Evolutionary conservation across 371 early-diverging fungal species (phyloP), one percentile per base, ranked within the genome.

Genomic region (Rhizopus microsporus): DNA sequence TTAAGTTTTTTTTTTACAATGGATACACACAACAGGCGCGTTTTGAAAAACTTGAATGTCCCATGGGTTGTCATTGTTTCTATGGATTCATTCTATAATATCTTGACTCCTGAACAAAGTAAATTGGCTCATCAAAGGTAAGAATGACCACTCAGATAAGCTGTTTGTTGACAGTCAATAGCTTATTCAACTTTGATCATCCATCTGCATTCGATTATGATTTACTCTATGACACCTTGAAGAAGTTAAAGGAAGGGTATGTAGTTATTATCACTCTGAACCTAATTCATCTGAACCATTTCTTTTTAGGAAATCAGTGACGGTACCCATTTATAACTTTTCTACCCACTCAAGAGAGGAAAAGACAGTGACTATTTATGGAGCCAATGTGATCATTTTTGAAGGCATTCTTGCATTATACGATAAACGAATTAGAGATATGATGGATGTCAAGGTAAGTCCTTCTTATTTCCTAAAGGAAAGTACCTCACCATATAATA

Each of bases 71-170:
- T 93, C 4, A 82, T 96, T 35, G 54, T 96, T 32, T 93, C 90
- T 39, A 95, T 95, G 96, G 97, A 96, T 74, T 92, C 93, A 4
- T 97, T 94, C 68, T 97, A 97, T 79, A 93, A 90, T 60, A 74
- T 82, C 10, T 75, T 97, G 60, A 85, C 79, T 9, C 84, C 85
- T 6, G 93, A 93, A 58, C 84, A 94, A 62, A 81, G 80, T 52
- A 76, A 69, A 52, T 69, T 74, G 66, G 90, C 90, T 4, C 77
- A 83, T 49, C 74, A 78, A 48, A 92, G 88, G 89, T 88, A 84
- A 63, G 63, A 47, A 49, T 7, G 12, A n/a, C 3, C n/a, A 12
- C 31, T 17, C n/a, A 34, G 23, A 33, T 10, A 49, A 3, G 1
- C 29, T 29, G 9, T 10, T 46, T 7, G 15, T 49, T 5, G 5